Evolutionary conservation across 2,329 filamentous ascomycete species (phyloP).

Genomic region (Arthrobotrys pseudoclavata): DNA sequence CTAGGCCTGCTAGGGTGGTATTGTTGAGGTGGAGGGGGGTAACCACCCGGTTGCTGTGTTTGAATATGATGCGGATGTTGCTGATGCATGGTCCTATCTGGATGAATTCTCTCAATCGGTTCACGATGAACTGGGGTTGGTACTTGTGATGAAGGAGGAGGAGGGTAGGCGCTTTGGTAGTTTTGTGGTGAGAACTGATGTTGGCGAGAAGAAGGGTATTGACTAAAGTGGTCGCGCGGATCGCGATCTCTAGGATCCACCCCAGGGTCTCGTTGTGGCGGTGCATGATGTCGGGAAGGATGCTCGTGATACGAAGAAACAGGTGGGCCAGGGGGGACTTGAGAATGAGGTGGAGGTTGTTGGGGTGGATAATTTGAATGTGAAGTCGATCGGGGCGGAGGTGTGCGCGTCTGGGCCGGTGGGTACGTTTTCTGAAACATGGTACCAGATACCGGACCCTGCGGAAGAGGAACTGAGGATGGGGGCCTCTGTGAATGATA

Average conservation of each 20-base stretch:
- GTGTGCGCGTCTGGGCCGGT: slow-evolving; percentile 45
- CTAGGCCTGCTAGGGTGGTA: slow-evolving; percentile 43
- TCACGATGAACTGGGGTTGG: slow-evolving; percentile 53
- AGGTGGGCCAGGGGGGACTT: slow-evolving; percentile 20
- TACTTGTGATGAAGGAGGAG: slow-evolving; percentile 46
- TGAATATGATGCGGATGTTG: slow-evolving; percentile 55
- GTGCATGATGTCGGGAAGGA: slow-evolving; percentile 49
- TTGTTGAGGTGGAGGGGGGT: slow-evolving; percentile 47
- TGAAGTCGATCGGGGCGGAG: slow-evolving; percentile 51
- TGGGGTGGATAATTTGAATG: slow-evolving; percentile 57
- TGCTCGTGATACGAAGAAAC: slow-evolving; percentile 50
- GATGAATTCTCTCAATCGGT: slow-evolving; percentile 53
- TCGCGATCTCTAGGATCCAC: slow-evolving; percentile 35
- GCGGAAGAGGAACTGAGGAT: slow-evolving; percentile 41
- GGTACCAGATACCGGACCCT: slow-evolving; percentile 39
- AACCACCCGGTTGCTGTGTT: slow-evolving; percentile 43
- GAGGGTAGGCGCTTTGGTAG: slow-evolving; percentile 50
- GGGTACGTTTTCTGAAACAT: slow-evolving; percentile 50
- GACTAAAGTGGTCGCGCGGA: slow-evolving; percentile 23
- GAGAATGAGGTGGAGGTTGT: slow-evolving; percentile 48
- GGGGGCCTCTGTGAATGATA: slow-evolving; percentile 46
- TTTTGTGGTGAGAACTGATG: slow-evolving; percentile 48
- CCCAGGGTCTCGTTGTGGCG: slow-evolving; percentile 27
- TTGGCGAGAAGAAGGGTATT: slow-evolving; percentile 40
- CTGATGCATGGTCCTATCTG: slow-evolving; percentile 53